Conservation (phyloP, 1,284 basidiomycete genomes). For the Trichosporon sp. region DNA sequence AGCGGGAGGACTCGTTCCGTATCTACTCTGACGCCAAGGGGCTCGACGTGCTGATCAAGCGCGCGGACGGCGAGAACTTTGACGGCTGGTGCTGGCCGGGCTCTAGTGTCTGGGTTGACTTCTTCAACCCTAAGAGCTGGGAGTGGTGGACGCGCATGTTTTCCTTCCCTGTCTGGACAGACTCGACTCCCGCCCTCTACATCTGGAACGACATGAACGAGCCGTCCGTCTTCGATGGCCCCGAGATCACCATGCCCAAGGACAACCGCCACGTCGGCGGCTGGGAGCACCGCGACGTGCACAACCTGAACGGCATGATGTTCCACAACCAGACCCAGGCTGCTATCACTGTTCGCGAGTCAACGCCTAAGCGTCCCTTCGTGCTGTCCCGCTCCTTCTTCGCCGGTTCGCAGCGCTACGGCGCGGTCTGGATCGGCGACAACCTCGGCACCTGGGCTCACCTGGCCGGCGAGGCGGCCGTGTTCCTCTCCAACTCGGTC, state of each 20-base stretch:
- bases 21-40: slow-evolving; percentile 85
- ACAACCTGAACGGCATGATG: slow-evolving; percentile 59
- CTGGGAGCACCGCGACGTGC: slow-evolving; percentile 95
- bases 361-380: slow-evolving; percentile 79
- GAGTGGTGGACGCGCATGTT: slow-evolving; percentile 88
- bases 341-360: slow-evolving; percentile 75
- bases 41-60: slow-evolving; percentile 78
- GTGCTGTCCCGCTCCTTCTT: slow-evolving; percentile 94
- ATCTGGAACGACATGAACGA: slow-evolving; percentile 99
- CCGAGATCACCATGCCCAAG: slow-evolving; percentile 95
- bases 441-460: slow-evolving; percentile 97
- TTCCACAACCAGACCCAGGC: slow-evolving; percentile 80
- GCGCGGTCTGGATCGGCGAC: slow-evolving; percentile 99
- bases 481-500: slow-evolving; percentile 87
- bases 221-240: slow-evolving; percentile 97
- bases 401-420: slow-evolving; percentile 91
- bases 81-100: slow-evolving; percentile 99
- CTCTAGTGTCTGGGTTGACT: slow-evolving; percentile 93
- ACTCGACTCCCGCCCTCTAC: slow-evolving; percentile 72
- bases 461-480: slow-evolving; percentile 89
- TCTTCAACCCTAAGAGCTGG: slow-evolving; percentile 89
- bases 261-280: slow-evolving; percentile 85
- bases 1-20: slow-evolving; percentile 76
- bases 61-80: slow-evolving; percentile 77
- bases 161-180: slow-evolving; percentile 63